A percentile compares a stretch with the other conserved stretches of the same genome.
These are phyloP conservation scores for Cephaloascus fragrans DNA, from an alignment of 805 yeast species.

Conservation along the genomic window DNA sequence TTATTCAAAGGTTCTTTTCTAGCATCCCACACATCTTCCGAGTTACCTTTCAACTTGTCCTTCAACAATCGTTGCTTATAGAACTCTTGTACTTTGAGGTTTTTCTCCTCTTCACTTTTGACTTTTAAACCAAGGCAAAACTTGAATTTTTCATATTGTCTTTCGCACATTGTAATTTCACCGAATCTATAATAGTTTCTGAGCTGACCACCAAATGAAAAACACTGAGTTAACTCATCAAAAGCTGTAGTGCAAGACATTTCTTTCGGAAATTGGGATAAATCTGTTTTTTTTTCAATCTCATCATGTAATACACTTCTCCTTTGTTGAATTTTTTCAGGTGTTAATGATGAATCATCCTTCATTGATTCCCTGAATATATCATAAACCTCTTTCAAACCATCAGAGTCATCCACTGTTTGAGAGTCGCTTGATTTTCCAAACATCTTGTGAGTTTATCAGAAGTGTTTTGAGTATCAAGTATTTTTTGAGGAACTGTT, in stretches of 20 bases:
- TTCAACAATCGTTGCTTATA: conserved; percentile 55
- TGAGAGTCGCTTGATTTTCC: background rate
- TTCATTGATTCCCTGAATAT: background rate
- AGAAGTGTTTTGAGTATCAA: too few species aligned
- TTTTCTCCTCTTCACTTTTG: conserved; percentile 41
- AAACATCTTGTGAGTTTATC: too few species aligned
- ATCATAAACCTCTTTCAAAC: background rate
- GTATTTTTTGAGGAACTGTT: too few species aligned
- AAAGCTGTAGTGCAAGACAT: conserved; percentile 77
- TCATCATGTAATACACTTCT: background rate
- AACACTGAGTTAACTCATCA: conserved; percentile 79
- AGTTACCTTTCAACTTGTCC: conserved; percentile 57
- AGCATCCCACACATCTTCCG: conserved; percentile 78
- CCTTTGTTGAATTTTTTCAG: background rate
- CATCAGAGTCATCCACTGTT: background rate
- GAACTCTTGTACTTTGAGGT: conserved; percentile 52
- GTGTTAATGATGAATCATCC: background rate
- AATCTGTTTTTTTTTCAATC: background rate
- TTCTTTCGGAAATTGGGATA: background rate
- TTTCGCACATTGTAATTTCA: conserved; percentile 58
- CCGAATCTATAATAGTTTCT: conserved; percentile 82
- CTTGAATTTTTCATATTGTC: conserved; percentile 64
- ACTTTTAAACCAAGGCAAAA: conserved; percentile 64
- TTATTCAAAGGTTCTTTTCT: conserved; percentile 20
- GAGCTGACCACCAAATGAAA: conserved; percentile 84